Evolutionary conservation across 352 stramenopile species (phyloP), one percentile per base, ranked within the genome.

Genomic region (Blastocystis sp.): DNA sequence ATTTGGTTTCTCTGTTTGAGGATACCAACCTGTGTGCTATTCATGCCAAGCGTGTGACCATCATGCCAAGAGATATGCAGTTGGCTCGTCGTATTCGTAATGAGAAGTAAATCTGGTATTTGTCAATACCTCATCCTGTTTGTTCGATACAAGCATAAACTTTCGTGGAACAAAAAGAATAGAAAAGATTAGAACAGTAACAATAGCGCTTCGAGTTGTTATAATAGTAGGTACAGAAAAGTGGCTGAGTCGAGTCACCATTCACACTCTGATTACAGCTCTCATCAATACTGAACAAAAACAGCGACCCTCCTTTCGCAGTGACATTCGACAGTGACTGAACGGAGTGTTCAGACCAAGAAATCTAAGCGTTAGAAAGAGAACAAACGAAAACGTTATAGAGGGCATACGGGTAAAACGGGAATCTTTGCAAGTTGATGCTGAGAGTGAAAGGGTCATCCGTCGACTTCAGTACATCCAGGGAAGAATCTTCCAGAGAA

Each of bases 61-160:
- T 97, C 91, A 97, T 97, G 94, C 94, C 94, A 53, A 96, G 96
- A 92, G 94, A 97, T 91, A 96, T 97, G 73, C 94, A 97, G 91
- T 92, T 97, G 20, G 94, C 94, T 26, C 94, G 94, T 69, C 73
- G 73, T 45, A 84, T 84, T 34, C 73, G 73, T 26, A 84, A 84
- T 37, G 73, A 84, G 53, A 84, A 84, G 73, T 84, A 84, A 55
- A 41, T 45, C 73, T 39, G 50, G 73, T 84, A 69, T 84, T 84
- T 84, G 5, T 84, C n/a, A 84, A 84, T 84, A 84, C 73, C 70
- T 54, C 39, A 2, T 55, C 8, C 9, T 68, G 23, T 84, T 45
- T 84, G 73, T 84, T 84, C 20, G 73, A 18, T 53, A 34, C 29
- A 34, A 34, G 29, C 1, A 34, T 34, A 34, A 1, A 1, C 29